These are phyloP conservation scores for Malania oleifera DNA, from an alignment of 164 flowering plant genomes.

Conservation along the genomic window DNA sequence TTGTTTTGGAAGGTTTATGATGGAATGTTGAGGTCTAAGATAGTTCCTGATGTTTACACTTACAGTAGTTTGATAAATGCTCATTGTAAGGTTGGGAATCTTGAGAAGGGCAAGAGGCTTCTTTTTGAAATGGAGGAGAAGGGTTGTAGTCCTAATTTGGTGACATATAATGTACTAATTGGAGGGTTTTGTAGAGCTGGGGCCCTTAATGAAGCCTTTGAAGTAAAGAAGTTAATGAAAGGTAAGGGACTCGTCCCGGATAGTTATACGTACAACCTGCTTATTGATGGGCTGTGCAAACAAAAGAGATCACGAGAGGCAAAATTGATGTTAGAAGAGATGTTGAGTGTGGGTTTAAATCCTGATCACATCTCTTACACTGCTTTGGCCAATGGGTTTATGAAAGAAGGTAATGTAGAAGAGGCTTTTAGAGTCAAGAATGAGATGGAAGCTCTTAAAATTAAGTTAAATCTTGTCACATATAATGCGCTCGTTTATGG, in stretches of 20 bases:
- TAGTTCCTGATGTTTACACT: conserved; percentile 58
- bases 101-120: conserved; percentile 37
- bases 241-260: conserved; percentile 50
- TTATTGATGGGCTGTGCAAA: conserved; percentile 49
- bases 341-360: conserved; percentile 36
- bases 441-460: conserved; percentile 45
- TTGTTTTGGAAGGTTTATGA: conserved; percentile 68
- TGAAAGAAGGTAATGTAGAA: conserved; percentile 43
- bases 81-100: conserved; percentile 46
- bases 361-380: conserved; percentile 32
- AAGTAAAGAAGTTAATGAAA: conserved; percentile 43
- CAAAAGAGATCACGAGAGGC: conserved; percentile 36
- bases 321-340: conserved; percentile 32
- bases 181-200: conserved; percentile 58
- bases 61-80: conserved; percentile 53
- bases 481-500: conserved; percentile 49
- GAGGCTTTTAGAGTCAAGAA: conserved; percentile 49
- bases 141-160: conserved; percentile 50
- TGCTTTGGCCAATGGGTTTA: conserved; percentile 38
- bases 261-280: conserved; percentile 36
- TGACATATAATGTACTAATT: conserved; percentile 57
- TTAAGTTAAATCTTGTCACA: conserved; percentile 29
- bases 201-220: conserved; percentile 49
- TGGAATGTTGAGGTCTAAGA: conserved; percentile 35
- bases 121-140: conserved; percentile 59